Percentiles rank a stretch among this genome's conserved stretches.
Conservation (phyloP, 2,329 filamentous ascomycete species). For the Thermothelomyces thermophilus region DNA sequence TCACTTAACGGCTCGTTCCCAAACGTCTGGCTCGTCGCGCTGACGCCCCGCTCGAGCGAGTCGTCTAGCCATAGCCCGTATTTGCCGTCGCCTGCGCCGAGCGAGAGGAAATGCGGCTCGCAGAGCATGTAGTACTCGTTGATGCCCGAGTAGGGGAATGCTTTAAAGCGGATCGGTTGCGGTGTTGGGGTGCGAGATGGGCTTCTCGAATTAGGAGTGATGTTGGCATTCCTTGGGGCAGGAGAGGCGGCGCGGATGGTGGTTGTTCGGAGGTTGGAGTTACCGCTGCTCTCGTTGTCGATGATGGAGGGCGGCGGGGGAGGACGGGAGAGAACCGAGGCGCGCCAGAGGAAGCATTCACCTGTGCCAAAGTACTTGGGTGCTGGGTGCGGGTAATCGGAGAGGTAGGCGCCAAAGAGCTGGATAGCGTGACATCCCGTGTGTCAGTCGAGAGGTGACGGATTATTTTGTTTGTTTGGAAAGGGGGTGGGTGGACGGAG, state of each 20-base stretch:
- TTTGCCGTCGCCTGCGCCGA: constrained; percentile 82
- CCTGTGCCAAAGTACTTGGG: constrained; percentile 91
- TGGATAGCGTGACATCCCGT: constrained; percentile 25
- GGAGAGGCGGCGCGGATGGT: constrained; percentile 32
- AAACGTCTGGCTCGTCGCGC: constrained; percentile 80
- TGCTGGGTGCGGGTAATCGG: constrained; percentile 74
- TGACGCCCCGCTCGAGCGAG: constrained; percentile 75
- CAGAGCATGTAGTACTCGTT: constrained; percentile 98
- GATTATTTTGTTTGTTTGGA: neutral
- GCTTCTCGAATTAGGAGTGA: neutral
- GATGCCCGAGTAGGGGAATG: constrained; percentile 89
- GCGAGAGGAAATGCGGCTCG: constrained; percentile 73
- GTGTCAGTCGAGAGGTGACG: neutral
- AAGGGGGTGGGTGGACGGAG: no score
- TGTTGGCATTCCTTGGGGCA: constrained; percentile 17
- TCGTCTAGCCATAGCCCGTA: constrained; percentile 94
- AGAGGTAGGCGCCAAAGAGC: constrained; percentile 91
- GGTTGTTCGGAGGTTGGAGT: constrained; percentile 37
- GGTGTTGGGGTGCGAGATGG: constrained; percentile 14
- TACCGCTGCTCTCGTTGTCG: constrained; percentile 37
- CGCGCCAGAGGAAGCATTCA: constrained; percentile 90
- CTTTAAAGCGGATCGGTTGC: constrained; percentile 81
- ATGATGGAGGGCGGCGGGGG: constrained; percentile 58
- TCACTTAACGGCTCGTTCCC: constrained; percentile 92
- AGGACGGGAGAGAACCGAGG: constrained; percentile 58